Conservation (phyloP, 306 rosid species). For the Vicia sativa region DNA sequence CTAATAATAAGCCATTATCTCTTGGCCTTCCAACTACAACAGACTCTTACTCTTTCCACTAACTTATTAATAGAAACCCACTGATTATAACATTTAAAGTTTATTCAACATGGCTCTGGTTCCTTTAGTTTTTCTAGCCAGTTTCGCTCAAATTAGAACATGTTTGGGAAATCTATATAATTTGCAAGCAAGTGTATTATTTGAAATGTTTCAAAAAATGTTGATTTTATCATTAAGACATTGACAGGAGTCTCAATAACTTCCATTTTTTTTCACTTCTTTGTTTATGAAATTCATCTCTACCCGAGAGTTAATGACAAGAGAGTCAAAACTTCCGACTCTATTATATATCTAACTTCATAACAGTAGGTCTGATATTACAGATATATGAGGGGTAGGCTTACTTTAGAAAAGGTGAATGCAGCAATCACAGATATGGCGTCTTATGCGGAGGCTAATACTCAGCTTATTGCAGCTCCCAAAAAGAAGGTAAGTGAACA, state of each 20-base stretch:
- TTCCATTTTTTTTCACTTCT: background rate
- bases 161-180: background rate
- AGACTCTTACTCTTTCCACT: no score
- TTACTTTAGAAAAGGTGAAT: conserved; percentile 87
- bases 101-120: conserved; percentile 18
- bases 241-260: background rate
- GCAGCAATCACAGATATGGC: conserved; percentile 86
- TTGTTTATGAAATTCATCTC: no score
- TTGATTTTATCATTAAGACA: conserved; percentile 19
- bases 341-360: conserved; percentile 12
- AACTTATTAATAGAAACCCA: no score
- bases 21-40: no score
- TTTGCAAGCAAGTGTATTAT: conserved; percentile 8
- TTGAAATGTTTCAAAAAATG: conserved; percentile 23
- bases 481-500: conserved; percentile 66
- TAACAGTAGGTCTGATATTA: conserved; percentile 29
- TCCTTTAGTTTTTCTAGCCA: conserved; percentile 20
- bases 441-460: conserved; percentile 81
- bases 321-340: no score
- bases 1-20: no score
- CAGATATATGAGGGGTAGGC: conserved; percentile 98
- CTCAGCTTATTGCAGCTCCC: conserved; percentile 72
- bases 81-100: no score
- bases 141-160: background rate
- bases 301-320: no score